phyloP scores from a whole-genome alignment of 768 basidiomycete species.

The Boletus edulis region DNA sequence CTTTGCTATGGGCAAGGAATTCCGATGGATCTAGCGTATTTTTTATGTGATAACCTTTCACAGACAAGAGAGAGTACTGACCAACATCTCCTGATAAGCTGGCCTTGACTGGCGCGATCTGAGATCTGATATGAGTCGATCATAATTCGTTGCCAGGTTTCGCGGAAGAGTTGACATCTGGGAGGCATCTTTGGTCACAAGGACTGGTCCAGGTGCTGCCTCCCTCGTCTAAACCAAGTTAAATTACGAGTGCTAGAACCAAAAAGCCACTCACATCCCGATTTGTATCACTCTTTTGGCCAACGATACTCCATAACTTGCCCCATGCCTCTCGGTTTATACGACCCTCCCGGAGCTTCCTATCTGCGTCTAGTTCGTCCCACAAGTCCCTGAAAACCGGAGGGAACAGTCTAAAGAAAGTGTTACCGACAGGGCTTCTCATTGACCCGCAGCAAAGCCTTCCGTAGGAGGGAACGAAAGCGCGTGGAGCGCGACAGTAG shows the following conservation, averaged over 20 bases:
- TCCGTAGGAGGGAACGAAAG: slow-evolving; percentile 62
- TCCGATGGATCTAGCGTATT: slow-evolving; percentile 60
- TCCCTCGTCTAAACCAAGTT: slow-evolving; percentile 16
- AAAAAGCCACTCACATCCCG: slow-evolving; percentile 38
- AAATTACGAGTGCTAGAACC: background rate
- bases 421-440: slow-evolving; percentile 45
- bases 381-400: slow-evolving; percentile 84
- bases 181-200: slow-evolving; percentile 16
- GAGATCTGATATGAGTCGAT: slow-evolving; percentile 59
- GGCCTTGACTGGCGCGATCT: slow-evolving; percentile 55
- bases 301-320: slow-evolving; percentile 60
- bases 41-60: background rate
- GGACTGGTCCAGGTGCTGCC: slow-evolving; percentile 16
- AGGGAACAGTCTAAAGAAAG: slow-evolving; percentile 80
- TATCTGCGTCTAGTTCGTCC: slow-evolving; percentile 76
- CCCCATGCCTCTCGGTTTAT: slow-evolving; percentile 72
- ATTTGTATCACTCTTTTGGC: slow-evolving; percentile 49
- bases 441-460: slow-evolving; percentile 59
- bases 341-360: slow-evolving; percentile 59
- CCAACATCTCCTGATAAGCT: slow-evolving; percentile 87
- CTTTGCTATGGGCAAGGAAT: slow-evolving; percentile 79
- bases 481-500: slow-evolving; percentile 80
- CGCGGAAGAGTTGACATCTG: slow-evolving; percentile 3
- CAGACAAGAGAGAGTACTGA: slow-evolving; percentile 37
- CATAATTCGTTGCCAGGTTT: slow-evolving; percentile 29